A percentile compares a stretch with the other conserved stretches of the same genome.
phyloP scores from a whole-genome alignment of 345 rosid genomes.

The Nasturtium officinale region DNA sequence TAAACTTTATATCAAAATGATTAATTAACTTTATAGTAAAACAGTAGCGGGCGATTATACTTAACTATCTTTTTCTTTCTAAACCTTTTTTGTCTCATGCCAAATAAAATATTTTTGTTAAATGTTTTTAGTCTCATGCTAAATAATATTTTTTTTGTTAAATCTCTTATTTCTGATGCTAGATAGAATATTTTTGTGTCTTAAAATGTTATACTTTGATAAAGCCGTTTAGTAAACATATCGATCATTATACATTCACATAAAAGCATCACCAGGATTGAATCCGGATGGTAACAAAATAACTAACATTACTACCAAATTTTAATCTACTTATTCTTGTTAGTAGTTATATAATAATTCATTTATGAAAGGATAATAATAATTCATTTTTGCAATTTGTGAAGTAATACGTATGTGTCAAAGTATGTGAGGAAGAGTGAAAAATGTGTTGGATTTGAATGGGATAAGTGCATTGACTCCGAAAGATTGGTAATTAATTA shows the following conservation, averaged over 20 bases:
- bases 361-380: neutral
- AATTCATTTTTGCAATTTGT: conserved; percentile 4
- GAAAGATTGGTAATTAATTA: conserved; percentile 20
- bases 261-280: neutral
- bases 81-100: too few relatives aligned
- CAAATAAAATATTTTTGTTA: too few relatives aligned
- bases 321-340: neutral
- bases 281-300: neutral
- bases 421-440: conserved; percentile 16
- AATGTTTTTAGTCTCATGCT: neutral
- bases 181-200: neutral
- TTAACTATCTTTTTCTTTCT: neutral
- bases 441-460: conserved; percentile 9
- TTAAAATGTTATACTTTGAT: neutral
- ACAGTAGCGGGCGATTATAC: too few relatives aligned
- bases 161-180: too few relatives aligned
- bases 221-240: neutral
- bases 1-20: too few relatives aligned
- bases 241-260: neutral
- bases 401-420: conserved; percentile 21
- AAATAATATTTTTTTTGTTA: neutral
- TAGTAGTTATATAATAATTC: neutral
- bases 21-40: neutral
- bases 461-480: conserved; percentile 38
- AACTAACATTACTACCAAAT: neutral